Percentiles rank a stretch among this genome's conserved stretches.
Evolutionary conservation across 352 stramenopile genomes (phyloP).

Genomic region (Globisporangium nodosum): DNA sequence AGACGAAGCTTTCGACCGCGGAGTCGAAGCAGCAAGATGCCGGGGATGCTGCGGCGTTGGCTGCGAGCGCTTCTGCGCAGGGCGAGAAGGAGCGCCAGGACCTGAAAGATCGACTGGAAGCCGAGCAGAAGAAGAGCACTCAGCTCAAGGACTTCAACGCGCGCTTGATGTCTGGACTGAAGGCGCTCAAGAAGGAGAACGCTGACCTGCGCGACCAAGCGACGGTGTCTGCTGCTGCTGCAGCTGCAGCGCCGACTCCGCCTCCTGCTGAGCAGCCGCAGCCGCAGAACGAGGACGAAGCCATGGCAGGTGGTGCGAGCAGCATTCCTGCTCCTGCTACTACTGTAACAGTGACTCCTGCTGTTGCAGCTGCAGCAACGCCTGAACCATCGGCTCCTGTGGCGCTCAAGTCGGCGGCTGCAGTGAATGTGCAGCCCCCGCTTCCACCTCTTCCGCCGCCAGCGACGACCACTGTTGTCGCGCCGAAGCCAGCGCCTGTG

Average conservation of each 20-base stretch:
- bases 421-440: not conserved
- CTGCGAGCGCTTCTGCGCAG: constrained; percentile 11
- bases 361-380: constrained; percentile 1
- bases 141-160: constrained; percentile 76
- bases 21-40: constrained; percentile 38
- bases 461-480: constrained; percentile 3
- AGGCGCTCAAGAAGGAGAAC: constrained; percentile 73
- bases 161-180: constrained; percentile 60
- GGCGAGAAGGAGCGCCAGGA: constrained; percentile 59
- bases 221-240: not conserved
- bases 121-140: constrained; percentile 56
- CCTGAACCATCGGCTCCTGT: not conserved
- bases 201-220: constrained; percentile 58
- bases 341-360: not conserved
- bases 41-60: constrained; percentile 18
- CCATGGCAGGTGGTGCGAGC: not conserved
- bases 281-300: constrained; percentile 4
- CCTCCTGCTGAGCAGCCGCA: not conserved
- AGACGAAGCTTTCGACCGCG: constrained; percentile 33
- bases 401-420: not conserved
- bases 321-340: not conserved
- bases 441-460: not conserved
- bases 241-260: constrained; percentile 5
- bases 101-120: constrained; percentile 48
- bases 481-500: not conserved